Evolutionary conservation across 306 rosid genomes (phyloP).

Genomic region (Vigna nakashimae): DNA sequence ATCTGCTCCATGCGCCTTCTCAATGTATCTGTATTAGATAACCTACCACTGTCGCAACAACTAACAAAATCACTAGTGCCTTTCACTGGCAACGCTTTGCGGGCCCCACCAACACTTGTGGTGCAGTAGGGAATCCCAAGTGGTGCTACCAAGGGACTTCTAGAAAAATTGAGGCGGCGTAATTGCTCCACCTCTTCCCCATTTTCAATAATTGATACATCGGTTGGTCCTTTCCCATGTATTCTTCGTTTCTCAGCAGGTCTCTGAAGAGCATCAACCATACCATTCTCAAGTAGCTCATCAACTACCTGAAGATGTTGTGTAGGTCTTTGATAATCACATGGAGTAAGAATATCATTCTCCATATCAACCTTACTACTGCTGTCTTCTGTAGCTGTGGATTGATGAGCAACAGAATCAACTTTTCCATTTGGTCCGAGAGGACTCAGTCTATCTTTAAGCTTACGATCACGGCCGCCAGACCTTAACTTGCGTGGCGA

Average conservation of each 20-base stretch:
- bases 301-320: constrained; percentile 80
- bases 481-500: constrained; percentile 82
- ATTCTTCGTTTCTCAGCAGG: constrained; percentile 63
- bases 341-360: constrained; percentile 73
- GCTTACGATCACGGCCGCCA: constrained; percentile 77
- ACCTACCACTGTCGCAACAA: constrained; percentile 70
- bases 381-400: constrained; percentile 67
- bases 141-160: constrained; percentile 81
- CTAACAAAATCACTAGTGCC: constrained; percentile 60
- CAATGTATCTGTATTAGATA: constrained; percentile 72
- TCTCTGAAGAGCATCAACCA: constrained; percentile 53
- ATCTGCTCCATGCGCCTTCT: constrained; percentile 96
- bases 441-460: constrained; percentile 89
- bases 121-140: constrained; percentile 86
- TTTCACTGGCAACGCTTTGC: constrained; percentile 64
- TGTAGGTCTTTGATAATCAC: constrained; percentile 82
- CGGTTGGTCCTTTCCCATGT: constrained; percentile 52
- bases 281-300: constrained; percentile 72
- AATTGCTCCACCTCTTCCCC: constrained; percentile 76
- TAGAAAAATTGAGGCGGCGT: constrained; percentile 52
- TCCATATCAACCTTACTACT: constrained; percentile 67
- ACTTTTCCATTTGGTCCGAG: constrained; percentile 94
- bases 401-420: constrained; percentile 59
- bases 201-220: constrained; percentile 58
- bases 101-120: constrained; percentile 89